Evolutionary conservation across 768 basidiomycete genomes (phyloP).

Genomic region (Ramaria sp.): DNA sequence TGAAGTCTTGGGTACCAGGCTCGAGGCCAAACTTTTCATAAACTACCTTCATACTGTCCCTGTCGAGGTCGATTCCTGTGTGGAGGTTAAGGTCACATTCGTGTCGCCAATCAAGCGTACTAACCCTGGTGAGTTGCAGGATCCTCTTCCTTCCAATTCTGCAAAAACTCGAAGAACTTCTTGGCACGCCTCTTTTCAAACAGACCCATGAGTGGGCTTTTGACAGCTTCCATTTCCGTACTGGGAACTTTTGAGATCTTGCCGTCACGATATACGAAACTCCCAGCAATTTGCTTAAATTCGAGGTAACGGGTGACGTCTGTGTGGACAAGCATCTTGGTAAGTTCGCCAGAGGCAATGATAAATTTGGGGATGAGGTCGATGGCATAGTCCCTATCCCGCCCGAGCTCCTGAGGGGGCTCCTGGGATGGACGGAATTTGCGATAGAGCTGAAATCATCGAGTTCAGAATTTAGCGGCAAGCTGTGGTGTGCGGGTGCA

Average conservation of each 20-base stretch:
- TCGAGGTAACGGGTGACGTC: slow-evolving; percentile 98
- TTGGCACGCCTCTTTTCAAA: slow-evolving; percentile 98
- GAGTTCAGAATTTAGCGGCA: slow-evolving; percentile 16
- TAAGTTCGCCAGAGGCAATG: slow-evolving; percentile 95
- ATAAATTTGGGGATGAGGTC: slow-evolving; percentile 99
- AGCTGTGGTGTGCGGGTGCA: slow-evolving; percentile 22
- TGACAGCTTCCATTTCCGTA: slow-evolving; percentile 95
- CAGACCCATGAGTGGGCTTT: slow-evolving; percentile 93
- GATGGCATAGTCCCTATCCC: slow-evolving; percentile 95
- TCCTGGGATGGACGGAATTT: slow-evolving; percentile 78
- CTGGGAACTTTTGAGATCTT: slow-evolving; percentile 96
- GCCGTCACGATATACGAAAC: slow-evolving; percentile 94
- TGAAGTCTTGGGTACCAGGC: slow-evolving; percentile 95
- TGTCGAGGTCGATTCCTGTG: slow-evolving; percentile 74
- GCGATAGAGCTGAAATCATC: slow-evolving; percentile 67
- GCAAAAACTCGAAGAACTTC: slow-evolving; percentile 97
- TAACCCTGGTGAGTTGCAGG: slow-evolving; percentile 93
- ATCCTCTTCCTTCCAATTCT: slow-evolving; percentile 91
- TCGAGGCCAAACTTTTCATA: slow-evolving; percentile 98
- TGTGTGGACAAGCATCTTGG: slow-evolving; percentile 96
- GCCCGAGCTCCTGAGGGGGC: slow-evolving; percentile 77
- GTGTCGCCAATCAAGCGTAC: slow-evolving; percentile 11
- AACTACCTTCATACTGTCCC: slow-evolving; percentile 83
- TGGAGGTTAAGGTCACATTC: neutral
- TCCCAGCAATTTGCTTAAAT: slow-evolving; percentile 99